Conservation (phyloP, 2,329 filamentous ascomycete species). For the Helotiales sp. region DNA sequence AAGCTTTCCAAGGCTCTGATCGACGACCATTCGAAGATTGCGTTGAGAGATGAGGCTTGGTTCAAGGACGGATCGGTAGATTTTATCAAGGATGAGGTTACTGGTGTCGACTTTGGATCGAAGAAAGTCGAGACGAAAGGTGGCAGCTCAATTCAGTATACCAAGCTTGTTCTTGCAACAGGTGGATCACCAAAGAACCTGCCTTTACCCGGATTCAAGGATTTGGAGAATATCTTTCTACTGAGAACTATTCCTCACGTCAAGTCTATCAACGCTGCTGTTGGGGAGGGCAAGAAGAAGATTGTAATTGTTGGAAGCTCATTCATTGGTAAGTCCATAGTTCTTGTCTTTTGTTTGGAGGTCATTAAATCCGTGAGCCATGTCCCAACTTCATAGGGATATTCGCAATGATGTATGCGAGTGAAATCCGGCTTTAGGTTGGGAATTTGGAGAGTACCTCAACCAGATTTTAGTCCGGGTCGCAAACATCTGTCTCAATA, state of each 20-base stretch:
- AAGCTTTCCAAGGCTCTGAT: constrained; percentile 95
- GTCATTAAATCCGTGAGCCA: not conserved
- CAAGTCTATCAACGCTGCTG: constrained; percentile 74
- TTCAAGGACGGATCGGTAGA: constrained; percentile 64
- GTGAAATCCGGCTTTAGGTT: not conserved
- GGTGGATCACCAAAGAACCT: constrained; percentile 76
- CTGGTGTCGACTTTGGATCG: constrained; percentile 70
- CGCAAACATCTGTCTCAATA: not conserved
- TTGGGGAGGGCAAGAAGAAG: constrained; percentile 85
- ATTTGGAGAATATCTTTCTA: constrained; percentile 82
- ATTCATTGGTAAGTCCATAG: constrained; percentile 65
- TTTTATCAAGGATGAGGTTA: constrained; percentile 65
- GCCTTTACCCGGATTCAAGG: constrained; percentile 82
- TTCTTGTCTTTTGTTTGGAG: not conserved
- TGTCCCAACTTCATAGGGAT: not conserved
- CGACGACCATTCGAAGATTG: constrained; percentile 75
- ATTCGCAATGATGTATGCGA: not conserved
- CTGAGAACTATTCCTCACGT: constrained; percentile 77
- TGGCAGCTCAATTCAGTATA: constrained; percentile 73
- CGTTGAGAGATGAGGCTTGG: constrained; percentile 75
- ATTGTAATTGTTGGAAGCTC: constrained; percentile 89
- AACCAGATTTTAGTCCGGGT: not conserved
- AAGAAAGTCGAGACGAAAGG: constrained; percentile 75
- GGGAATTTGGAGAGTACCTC: not conserved
- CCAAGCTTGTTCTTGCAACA: constrained; percentile 86